Percentiles rank a stretch among this genome's conserved stretches.
phyloP scores from a whole-genome alignment of 2,329 filamentous ascomycete species.

The Beauveria sp. region DNA sequence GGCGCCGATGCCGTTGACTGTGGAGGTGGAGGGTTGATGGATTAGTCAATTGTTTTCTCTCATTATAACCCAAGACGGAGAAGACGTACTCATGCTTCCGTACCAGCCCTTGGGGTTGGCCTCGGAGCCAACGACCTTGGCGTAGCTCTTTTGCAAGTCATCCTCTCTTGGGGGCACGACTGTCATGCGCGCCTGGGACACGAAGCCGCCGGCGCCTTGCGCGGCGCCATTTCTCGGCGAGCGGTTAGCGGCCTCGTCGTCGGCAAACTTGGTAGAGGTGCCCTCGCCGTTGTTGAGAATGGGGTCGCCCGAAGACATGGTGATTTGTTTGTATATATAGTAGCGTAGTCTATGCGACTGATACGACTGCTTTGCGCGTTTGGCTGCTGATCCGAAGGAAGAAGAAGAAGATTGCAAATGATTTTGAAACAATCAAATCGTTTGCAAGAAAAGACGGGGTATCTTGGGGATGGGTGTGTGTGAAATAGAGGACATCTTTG shows the following conservation, averaged over 20 bases:
- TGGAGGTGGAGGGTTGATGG: neutral
- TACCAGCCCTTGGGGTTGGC: slow-evolving; percentile 79
- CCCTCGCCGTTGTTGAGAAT: slow-evolving; percentile 14
- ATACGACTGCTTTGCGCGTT: neutral
- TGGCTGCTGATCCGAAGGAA: neutral
- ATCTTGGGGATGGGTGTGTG: too few species aligned
- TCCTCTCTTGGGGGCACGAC: slow-evolving; percentile 80
- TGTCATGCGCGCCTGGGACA: slow-evolving; percentile 48
- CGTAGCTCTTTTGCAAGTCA: slow-evolving; percentile 80
- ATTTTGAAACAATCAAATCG: too few species aligned
- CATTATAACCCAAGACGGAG: neutral
- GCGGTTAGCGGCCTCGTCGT: slow-evolving; percentile 19
- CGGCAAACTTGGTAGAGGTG: slow-evolving; percentile 15
- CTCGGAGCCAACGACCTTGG: slow-evolving; percentile 53
- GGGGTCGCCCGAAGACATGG: slow-evolving; percentile 4
- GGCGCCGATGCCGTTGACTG: slow-evolving; percentile 66
- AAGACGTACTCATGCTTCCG: slow-evolving; percentile 65
- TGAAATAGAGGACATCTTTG: too few species aligned
- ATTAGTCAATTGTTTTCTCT: neutral
- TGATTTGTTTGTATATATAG: neutral
- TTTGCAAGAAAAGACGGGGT: too few species aligned
- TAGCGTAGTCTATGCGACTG: neutral
- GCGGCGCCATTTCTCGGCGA: slow-evolving; percentile 13
- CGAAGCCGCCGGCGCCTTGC: slow-evolving; percentile 34
- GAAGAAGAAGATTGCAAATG: neutral